Evolutionary conservation across 1,284 basidiomycete species (phyloP), one percentile per base, ranked within the genome.

Genomic region (Volvariella volvacea): DNA sequence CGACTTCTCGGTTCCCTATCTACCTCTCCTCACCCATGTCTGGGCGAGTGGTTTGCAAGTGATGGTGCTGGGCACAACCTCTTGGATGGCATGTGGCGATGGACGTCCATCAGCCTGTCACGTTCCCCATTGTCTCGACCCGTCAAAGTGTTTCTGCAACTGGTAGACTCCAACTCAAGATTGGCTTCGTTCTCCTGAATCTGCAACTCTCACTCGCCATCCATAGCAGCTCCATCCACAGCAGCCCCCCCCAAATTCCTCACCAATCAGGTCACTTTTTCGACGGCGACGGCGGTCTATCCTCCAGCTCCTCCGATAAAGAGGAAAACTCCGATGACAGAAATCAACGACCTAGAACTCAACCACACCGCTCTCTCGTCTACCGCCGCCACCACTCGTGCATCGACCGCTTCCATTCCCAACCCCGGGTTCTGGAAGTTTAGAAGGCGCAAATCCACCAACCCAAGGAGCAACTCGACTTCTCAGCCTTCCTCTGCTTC

Each of bases 1-100:
- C 90, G 10, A 92, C 88, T 0, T 94, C 93, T 57, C 87, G 93
- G 48, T 88, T 92, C 54, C 87, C 89, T 0, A 71, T 96, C 17
- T 89, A 84, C 55, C 71, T 85, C 20, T 84, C 81, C 6, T 71
- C 85, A 22, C 1, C 59, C 97, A 4, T 75, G 79, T 0, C 59
- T 95, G 21, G 80, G 85, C 21, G 79, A 88, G 37, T 97, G 92
- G 92, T 92, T 92, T 58, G 61, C 44, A 12, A 19, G 14, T 14
- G 1, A 15, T 1, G 39, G 21, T 4, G 17, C 2, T 1, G 31
- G 8, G n/a, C n/a, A n/a, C n/a, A n/a, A n/a, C n/a, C n/a, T n/a
- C n/a, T n/a, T n/a, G 8, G 20, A 40, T n/a, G 73, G 67, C 1
- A 64, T 70, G n/a, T n/a, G n/a, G n/a, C n/a, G n/a, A n/a, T n/a